Evolutionary conservation across 2,329 filamentous ascomycete species (phyloP).

Genomic region (Lachnellula suecica): DNA sequence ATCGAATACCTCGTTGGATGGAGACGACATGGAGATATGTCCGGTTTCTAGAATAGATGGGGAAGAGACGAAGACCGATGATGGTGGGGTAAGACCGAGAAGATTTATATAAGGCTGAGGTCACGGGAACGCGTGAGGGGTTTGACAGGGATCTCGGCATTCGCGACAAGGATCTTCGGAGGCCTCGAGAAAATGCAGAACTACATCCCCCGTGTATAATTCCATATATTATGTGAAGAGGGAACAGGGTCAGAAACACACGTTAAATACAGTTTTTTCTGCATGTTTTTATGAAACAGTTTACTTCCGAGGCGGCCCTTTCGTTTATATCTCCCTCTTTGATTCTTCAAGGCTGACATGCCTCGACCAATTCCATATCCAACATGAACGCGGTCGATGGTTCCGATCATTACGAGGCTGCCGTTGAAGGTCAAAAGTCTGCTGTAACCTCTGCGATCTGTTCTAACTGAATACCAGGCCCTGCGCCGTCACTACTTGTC

Average conservation of each 20-base stretch:
- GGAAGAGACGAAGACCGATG: too few relatives aligned
- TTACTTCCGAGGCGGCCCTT: too few relatives aligned
- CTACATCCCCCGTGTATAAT: too few relatives aligned
- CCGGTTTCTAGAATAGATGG: neutral
- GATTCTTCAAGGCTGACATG: conserved; percentile 16
- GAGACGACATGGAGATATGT: conserved; percentile 4
- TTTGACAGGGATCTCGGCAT: neutral
- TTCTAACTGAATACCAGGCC: conserved; percentile 36
- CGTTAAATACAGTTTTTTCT: too few relatives aligned
- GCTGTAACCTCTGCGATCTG: neutral
- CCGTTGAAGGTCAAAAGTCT: conserved; percentile 39
- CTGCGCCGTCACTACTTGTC: conserved; percentile 78
- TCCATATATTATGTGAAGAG: too few relatives aligned
- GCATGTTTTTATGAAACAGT: neutral
- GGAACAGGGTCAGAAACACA: too few relatives aligned
- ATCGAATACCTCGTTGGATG: conserved; percentile 16
- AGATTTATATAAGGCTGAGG: neutral
- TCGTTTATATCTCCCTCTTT: too few relatives aligned
- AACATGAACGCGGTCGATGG: conserved; percentile 67
- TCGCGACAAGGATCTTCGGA: neutral
- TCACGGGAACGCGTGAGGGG: conserved; percentile 21
- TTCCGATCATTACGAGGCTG: conserved; percentile 51
- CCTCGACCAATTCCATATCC: conserved; percentile 19
- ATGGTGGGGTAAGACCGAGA: neutral
- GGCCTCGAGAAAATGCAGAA: neutral